Evolutionary conservation across 805 yeast species (phyloP), one percentile per base, ranked within the genome.

Genomic region (Saccharomycopsis sp.): DNA sequence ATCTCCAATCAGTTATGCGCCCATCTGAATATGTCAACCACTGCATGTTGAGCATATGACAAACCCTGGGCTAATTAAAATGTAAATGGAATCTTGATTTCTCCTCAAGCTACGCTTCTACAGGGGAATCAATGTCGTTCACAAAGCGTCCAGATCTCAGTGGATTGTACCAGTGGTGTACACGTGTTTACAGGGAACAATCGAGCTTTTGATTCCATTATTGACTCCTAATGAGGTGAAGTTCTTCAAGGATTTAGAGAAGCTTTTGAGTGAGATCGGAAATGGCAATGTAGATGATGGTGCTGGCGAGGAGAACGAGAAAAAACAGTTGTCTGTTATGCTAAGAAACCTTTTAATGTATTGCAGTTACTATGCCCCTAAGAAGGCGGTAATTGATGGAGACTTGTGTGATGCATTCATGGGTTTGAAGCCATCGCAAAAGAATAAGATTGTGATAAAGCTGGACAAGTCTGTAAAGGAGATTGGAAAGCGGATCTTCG

Each of bases 311-410:
- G 20, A 17, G 12, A 44, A 44, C 22, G 66, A 7, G 57, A 61
- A 23, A 29, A 19, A 15, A 23, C 23, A 23, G 56, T 63, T n/a
- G 60, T 2, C 78, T 2, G 58, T 83, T n/a, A 75, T 84, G 2
- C 93, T 86, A 0, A 76, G 94, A 58, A 87, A 86, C 62, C 88
- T 84, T 58, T 60, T 81, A 62, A 79, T 79, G 58, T 92, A 78
- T 68, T 73, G 97, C 57, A 79, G 97, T 55, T 87, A 86, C 66
- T 90, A 89, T 68, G 83, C 82, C n/a, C 97, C 97, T 0, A 80
- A 78, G 1, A 85, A 84, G 62, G 79, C 82, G 54, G 84, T 87
- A 1, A 78, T 94, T 47, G 97, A 94, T 71, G 99, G 99, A 8
- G 98, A 94, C 68, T 73, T 89, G 15, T 75, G 93, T 53, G 97